These are phyloP conservation scores for Pythium periplocum DNA, from an alignment of 352 stramenopile genomes.

Conservation along the genomic window DNA sequence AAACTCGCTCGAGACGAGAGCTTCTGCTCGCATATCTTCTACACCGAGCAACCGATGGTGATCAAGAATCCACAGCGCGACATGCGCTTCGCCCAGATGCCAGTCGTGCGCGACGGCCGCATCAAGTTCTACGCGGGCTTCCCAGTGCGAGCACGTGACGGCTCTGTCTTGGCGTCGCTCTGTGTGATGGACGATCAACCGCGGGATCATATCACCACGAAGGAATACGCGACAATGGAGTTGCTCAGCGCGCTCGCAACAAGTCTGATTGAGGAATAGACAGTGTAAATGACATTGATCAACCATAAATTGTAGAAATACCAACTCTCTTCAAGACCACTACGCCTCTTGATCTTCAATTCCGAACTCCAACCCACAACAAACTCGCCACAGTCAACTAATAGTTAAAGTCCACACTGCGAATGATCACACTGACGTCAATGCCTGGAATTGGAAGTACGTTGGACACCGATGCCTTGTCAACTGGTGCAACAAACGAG, in stretches of 20 bases:
- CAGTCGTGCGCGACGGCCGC: constrained; percentile 32
- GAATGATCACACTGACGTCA: too few relatives aligned
- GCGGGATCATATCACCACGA: constrained; percentile 54
- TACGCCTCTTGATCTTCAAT: too few relatives aligned
- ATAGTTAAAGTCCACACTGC: too few relatives aligned
- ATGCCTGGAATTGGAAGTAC: too few relatives aligned
- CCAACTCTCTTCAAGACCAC: too few relatives aligned
- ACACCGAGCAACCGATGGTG: constrained; percentile 54
- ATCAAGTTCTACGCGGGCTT: constrained; percentile 69
- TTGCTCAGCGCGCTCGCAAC: constrained; percentile 42
- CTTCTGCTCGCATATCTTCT: constrained; percentile 52
- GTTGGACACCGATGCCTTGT: too few relatives aligned
- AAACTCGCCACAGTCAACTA: too few relatives aligned
- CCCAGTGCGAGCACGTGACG: constrained; percentile 36
- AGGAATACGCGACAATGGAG: constrained; percentile 71
- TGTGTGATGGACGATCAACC: constrained; percentile 32
- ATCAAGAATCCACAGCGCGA: constrained; percentile 59
- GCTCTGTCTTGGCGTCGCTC: constrained; percentile 39
- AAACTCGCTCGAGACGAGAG: constrained; percentile 40
- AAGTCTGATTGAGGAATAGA: constrained; percentile 24
- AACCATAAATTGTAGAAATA: too few relatives aligned
- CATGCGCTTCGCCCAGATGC: constrained; percentile 54
- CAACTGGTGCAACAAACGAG: too few relatives aligned
- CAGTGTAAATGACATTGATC: too few relatives aligned
- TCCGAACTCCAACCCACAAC: too few relatives aligned